Evolutionary conservation across 495 filamentous ascomycete species (phyloP).

Genomic region (Aspergillus funiculosus): DNA sequence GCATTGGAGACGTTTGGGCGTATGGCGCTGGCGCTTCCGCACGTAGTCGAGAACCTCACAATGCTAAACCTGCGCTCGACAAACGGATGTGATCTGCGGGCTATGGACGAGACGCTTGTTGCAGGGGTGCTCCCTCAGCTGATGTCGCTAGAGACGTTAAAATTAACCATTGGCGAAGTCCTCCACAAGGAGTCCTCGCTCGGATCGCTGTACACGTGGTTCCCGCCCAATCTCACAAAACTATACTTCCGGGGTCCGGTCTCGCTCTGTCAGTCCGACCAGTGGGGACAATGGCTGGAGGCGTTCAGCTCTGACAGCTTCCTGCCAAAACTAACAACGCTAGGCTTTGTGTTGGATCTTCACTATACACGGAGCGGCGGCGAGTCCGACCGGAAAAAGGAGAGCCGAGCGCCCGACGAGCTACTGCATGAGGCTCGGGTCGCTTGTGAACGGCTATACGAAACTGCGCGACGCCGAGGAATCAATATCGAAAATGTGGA

Average conservation of each 20-base stretch:
- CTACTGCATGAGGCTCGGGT: conserved; percentile 11
- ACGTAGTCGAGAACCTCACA: conserved; percentile 17
- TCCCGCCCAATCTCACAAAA: conserved; percentile 19
- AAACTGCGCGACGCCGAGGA: conserved; percentile 10
- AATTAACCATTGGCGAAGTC: conserved; percentile 22
- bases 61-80: conserved; percentile 22
- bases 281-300: conserved; percentile 21
- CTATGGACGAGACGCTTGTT: conserved; percentile 7
- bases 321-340: conserved; percentile 18
- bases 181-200: conserved; percentile 18
- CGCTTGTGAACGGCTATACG: conserved; percentile 19
- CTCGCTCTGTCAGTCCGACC: conserved; percentile 13
- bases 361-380: conserved; percentile 12
- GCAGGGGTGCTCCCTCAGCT: conserved; percentile 13
- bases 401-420: conserved; percentile 5
- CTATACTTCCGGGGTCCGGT: conserved; percentile 23
- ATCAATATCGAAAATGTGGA: conserved; percentile 9
- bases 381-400: neutral
- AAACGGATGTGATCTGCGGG: conserved; percentile 16
- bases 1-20: conserved; percentile 20
- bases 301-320: conserved; percentile 14
- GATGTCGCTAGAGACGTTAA: conserved; percentile 15
- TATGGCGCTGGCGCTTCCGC: conserved; percentile 21
- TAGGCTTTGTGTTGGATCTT: conserved; percentile 23
- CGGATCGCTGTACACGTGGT: conserved; percentile 11